A percentile compares a stretch with the other conserved stretches of the same genome.
These are phyloP conservation scores for Rhododendron vialii DNA, from an alignment of 148 eudicot species.

Conservation along the genomic window DNA sequence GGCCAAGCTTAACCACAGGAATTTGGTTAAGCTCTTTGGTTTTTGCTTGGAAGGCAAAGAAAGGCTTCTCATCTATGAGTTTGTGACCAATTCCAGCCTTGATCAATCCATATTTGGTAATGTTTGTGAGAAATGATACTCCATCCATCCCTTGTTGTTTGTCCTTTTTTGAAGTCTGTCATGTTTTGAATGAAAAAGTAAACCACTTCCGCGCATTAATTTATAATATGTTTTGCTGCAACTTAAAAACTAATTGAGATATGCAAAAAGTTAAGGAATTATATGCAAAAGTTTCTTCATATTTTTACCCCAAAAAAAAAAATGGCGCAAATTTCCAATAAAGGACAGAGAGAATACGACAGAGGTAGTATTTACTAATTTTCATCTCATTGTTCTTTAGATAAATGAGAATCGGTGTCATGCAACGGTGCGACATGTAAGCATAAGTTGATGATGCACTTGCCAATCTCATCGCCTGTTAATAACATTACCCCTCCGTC, in stretches of 20 bases:
- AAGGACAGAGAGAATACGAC: too few species aligned
- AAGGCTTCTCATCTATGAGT: conserved; percentile 32
- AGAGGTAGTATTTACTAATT: too few species aligned
- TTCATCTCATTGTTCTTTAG: too few species aligned
- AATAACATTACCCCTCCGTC: not conserved
- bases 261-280: not conserved
- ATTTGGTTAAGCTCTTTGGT: conserved; percentile 28
- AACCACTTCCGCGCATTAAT: too few species aligned
- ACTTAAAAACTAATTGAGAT: too few species aligned
- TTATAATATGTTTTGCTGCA: too few species aligned
- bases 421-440: too few species aligned
- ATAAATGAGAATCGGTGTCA: too few species aligned
- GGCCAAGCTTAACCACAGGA: conserved; percentile 30
- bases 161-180: not conserved
- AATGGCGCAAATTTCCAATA: not conserved
- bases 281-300: not conserved
- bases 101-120: conserved; percentile 31
- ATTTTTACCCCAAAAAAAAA: too few species aligned
- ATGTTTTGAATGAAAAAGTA: too few species aligned
- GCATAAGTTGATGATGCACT: not conserved
- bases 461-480: not conserved
- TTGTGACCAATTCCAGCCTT: conserved; percentile 30
- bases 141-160: not conserved
- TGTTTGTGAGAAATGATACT: not conserved
- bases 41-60: conserved; percentile 23